Base-by-base conservation (phyloP, 1,139 yeast genomes). In the Blastobotrys apis region DNA sequence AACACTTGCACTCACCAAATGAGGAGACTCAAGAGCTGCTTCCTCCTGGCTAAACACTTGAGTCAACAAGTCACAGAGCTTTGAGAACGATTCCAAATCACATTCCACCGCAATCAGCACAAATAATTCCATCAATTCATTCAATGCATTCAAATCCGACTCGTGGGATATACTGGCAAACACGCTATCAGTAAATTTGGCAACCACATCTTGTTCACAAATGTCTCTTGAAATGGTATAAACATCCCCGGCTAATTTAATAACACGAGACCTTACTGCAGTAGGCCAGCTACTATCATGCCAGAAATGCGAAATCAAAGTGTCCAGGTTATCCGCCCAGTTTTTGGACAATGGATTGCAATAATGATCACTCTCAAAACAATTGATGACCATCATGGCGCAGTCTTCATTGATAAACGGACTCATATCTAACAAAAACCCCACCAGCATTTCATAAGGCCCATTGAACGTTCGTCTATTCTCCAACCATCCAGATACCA, bases 341-440 rank as follows among this genome's bases (percentile, higher is more conserved):
- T 70, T 62, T 0, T 75, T 69, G 36, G 72, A 65, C n/a, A 78
- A 57, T 5, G 79, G 73, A 1, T 80, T 69, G 54, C 88, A 81
- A 21, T 73, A 55, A 42, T 72, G 72, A 44, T 73, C 77, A n/a
- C 71, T 69, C 1, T 65, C 63, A 56, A 77, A 81, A 54, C 68
- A 73, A 5, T 66, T 60, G 31, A 80, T 61, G 1, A 80, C 71
- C 47, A 71, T 70, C 12, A 63, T 53, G 5, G 72, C 68, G 10
- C 67, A 66, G 2, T 62, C 61, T 0, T 65, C 66, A 3, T 74
- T 64, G 27, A 78, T 50, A 41, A 60, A 59, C 8, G 61, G 64
- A 32, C 72, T 58, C 53, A 75, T 61, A 10, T 58, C 56, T 35
- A 77, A 57, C 47, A 76, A 73, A 44, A 76, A 71, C 2, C 63